phyloP scores from a whole-genome alignment of 345 rosid genomes.

The Iberis pinnata region DNA sequence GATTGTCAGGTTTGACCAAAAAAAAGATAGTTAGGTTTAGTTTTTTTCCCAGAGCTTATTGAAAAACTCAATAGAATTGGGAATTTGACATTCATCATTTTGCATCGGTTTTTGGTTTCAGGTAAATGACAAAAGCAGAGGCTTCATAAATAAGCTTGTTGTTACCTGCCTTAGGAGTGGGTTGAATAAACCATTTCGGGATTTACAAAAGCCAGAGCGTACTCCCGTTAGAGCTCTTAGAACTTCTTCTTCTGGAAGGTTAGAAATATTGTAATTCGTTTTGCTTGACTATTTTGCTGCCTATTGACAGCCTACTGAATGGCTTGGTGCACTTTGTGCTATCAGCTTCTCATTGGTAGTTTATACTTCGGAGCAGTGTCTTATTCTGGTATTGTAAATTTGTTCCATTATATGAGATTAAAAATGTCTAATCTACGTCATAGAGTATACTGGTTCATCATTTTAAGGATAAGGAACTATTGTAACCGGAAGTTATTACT shows the following conservation, averaged over 20 bases:
- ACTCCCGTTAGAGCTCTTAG: constrained; percentile 92
- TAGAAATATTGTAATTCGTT: constrained; percentile 7
- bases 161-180: constrained; percentile 97
- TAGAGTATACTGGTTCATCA: constrained; percentile 14
- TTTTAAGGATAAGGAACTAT: constrained; percentile 9
- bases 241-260: constrained; percentile 99
- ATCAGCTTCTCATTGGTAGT: constrained; percentile 5
- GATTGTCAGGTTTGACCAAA: constrained; percentile 1
- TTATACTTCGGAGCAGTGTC: constrained; percentile 13
- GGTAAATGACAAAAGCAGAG: constrained; percentile 89
- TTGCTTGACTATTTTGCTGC: constrained; percentile 1
- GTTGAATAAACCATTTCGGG: constrained; percentile 76
- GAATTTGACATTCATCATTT: constrained; percentile 7
- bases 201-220: constrained; percentile 92
- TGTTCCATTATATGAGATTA: constrained; percentile 10
- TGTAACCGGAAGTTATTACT: constrained; percentile 10
- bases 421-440: constrained; percentile 4
- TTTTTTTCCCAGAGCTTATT: constrained; percentile 9
- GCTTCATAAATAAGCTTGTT: constrained; percentile 76
- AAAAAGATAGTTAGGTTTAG: constrained; percentile 5
- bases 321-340: constrained; percentile 6
- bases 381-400: background rate
- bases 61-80: background rate
- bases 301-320: constrained; percentile 8
- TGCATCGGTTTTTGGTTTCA: constrained; percentile 35